Percentiles rank a stretch among this genome's conserved stretches.
phyloP scores from a whole-genome alignment of 1,284 basidiomycete genomes.

The Xanthoconium separans region DNA sequence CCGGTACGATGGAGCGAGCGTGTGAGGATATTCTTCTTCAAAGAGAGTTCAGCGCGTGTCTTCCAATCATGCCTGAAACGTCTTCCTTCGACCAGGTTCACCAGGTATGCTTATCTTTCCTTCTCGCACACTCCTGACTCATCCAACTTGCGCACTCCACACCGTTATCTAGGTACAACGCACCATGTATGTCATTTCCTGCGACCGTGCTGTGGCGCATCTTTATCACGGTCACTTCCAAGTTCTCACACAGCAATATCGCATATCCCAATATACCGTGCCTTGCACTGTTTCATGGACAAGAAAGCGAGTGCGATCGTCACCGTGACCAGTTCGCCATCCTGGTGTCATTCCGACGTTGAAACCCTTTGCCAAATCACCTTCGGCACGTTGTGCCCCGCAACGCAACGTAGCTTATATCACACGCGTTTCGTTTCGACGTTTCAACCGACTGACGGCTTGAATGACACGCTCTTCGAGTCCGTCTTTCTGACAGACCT shows the following conservation, averaged over 20 bases:
- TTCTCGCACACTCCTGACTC: not conserved
- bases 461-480: too few relatives aligned
- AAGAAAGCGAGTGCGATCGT: too few relatives aligned
- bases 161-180: not conserved
- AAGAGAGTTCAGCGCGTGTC: not conserved
- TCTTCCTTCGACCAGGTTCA: not conserved
- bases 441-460: not conserved
- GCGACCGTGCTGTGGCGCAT: not conserved
- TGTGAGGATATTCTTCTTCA: slow-evolving; percentile 13
- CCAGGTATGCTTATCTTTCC: slow-evolving; percentile 5
- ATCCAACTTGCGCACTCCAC: slow-evolving; percentile 14
- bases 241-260: too few relatives aligned
- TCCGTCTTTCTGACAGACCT: too few relatives aligned
- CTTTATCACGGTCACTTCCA: too few relatives aligned
- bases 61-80: slow-evolving; percentile 6
- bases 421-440: slow-evolving; percentile 5
- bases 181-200: slow-evolving; percentile 8
- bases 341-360: too few relatives aligned
- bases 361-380: too few relatives aligned
- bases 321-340: too few relatives aligned
- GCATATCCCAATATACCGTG: too few relatives aligned
- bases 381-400: too few relatives aligned
- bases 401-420: too few relatives aligned
- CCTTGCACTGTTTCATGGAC: too few relatives aligned
- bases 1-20: slow-evolving; percentile 13